Evolutionary conservation across 169 alveolate genomes (phyloP), one percentile per base, ranked within the genome.

Genomic region (Plasmodium vinckei): DNA sequence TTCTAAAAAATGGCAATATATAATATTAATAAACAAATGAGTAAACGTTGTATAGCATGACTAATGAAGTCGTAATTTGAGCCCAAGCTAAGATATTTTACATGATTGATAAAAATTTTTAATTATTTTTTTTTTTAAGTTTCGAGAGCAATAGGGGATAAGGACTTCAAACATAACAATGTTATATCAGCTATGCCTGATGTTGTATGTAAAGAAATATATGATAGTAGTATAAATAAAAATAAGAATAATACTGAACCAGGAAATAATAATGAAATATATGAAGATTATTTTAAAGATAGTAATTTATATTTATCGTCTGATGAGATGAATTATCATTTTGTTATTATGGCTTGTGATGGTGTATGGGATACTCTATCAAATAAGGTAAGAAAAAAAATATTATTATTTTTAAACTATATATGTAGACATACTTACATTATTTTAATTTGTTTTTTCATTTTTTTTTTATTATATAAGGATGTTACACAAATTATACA

Each of bases 341-440:
- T 67, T 68, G 90, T 82, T 82, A 53, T 82, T 39, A 54, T 82
- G 86, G 90, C 90, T 7, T 82, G 90, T 67, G 90, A 82, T 68
- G 90, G 90, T n/a, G 90, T 82, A 10, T 82, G 90, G 90, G 90
- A 82, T 9, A 82, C 72, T 17, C 19, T 82, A 51, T 61, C 90
- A 17, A 82, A 65, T 69, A 65, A 82, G 73, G 90, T 82, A 68
- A 12, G 42, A 33, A 33, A 12, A 25, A 7, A 23, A 65, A 3
- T 46, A 5, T 17, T 15, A 5, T 25, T 72, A 12, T 13, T 65
- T 47, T 5, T 25, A n/a, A 7, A 44, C 2, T 2, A 73, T 13
- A 44, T 33, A 5, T 33, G 5, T 33, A 33, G 5, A 33, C 42
- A 21, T 21, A 21, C 0, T 33, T 33, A 4, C 5, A 33, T 33